Percentiles rank a stretch among this genome's conserved stretches.
These are phyloP conservation scores for Nitzschia palea DNA, from an alignment of 108 stramenopile species.

Conservation along the genomic window DNA sequence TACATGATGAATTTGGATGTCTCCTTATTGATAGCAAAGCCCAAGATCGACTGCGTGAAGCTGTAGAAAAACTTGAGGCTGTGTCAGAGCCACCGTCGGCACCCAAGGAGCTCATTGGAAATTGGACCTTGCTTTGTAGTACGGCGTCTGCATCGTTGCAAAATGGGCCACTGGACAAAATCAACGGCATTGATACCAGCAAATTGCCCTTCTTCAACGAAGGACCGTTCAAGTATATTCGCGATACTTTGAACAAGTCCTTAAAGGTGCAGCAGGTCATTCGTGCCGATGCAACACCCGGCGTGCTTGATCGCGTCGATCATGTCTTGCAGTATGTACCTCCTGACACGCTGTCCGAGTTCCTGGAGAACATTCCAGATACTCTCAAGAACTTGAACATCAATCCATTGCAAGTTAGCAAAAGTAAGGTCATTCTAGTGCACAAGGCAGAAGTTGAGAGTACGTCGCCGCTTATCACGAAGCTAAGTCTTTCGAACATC, in stretches of 20 bases:
- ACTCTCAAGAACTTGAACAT: conserved; percentile 45
- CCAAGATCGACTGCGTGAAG: conserved; percentile 32
- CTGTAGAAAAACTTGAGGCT: conserved; percentile 38
- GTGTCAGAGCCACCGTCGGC: conserved; percentile 16
- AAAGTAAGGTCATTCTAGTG: conserved; percentile 59
- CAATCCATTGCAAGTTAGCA: conserved; percentile 67
- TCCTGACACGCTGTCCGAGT: conserved; percentile 35
- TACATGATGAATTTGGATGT: conserved; percentile 27
- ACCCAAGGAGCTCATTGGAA: conserved; percentile 40
- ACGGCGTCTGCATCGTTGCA: conserved; percentile 30
- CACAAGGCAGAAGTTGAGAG: conserved; percentile 75
- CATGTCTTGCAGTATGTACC: conserved; percentile 70
- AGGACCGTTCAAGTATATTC: conserved; percentile 39
- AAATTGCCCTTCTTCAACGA: conserved; percentile 44
- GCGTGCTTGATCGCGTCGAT: conserved; percentile 51
- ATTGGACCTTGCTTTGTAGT: conserved; percentile 70
- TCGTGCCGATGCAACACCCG: conserved; percentile 27
- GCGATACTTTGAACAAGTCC: conserved; percentile 37
- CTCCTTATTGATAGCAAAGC: conserved; percentile 28
- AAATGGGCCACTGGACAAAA: conserved; percentile 1
- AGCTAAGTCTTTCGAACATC: conserved; percentile 47
- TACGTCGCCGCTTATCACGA: conserved; percentile 45
- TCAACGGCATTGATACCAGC: conserved; percentile 23
- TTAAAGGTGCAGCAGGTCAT: conserved; percentile 66
- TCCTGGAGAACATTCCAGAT: conserved; percentile 36